Evolutionary conservation across 2,329 filamentous ascomycete species (phyloP).

Genomic region (Simplicillium sp.): DNA sequence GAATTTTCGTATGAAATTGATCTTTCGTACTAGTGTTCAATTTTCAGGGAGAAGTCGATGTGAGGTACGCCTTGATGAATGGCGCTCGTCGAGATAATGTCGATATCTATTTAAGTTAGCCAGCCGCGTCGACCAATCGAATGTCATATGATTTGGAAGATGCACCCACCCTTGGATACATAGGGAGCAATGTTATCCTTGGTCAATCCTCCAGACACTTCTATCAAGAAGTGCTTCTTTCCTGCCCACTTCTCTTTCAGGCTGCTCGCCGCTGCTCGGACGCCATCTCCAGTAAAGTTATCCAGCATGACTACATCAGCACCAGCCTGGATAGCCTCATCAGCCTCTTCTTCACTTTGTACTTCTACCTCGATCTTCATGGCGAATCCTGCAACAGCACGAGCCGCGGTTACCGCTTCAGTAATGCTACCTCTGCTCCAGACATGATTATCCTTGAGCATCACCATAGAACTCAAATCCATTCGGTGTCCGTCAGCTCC

Average conservation of each 20-base stretch:
- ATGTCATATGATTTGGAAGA: background rate
- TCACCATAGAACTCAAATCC: conserved; percentile 89
- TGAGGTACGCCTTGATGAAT: conserved; percentile 94
- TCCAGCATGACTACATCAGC: conserved; percentile 97
- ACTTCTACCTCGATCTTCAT: conserved; percentile 97
- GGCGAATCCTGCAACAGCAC: conserved; percentile 76
- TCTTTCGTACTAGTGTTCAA: conserved; percentile 33
- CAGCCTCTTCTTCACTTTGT: conserved; percentile 75
- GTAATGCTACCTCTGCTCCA: conserved; percentile 85
- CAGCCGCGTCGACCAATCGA: background rate
- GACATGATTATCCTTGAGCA: conserved; percentile 99
- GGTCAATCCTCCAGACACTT: conserved; percentile 86
- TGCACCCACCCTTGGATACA: conserved; percentile 57
- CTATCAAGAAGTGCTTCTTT: conserved; percentile 66
- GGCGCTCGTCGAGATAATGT: conserved; percentile 91
- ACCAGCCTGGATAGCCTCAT: conserved; percentile 83
- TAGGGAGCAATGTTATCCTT: conserved; percentile 75
- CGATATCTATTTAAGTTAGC: conserved; percentile 54
- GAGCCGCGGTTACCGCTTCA: conserved; percentile 75
- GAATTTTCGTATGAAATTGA: background rate
- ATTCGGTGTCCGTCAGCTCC: conserved; percentile 88
- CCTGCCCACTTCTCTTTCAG: conserved; percentile 76
- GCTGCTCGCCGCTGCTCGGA: conserved; percentile 62
- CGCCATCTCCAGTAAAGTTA: conserved; percentile 77
- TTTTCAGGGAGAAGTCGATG: conserved; percentile 94